These are phyloP conservation scores for Fonsecaea pedrosoi DNA, from an alignment of 2,329 filamentous ascomycete genomes.

Conservation along the genomic window DNA sequence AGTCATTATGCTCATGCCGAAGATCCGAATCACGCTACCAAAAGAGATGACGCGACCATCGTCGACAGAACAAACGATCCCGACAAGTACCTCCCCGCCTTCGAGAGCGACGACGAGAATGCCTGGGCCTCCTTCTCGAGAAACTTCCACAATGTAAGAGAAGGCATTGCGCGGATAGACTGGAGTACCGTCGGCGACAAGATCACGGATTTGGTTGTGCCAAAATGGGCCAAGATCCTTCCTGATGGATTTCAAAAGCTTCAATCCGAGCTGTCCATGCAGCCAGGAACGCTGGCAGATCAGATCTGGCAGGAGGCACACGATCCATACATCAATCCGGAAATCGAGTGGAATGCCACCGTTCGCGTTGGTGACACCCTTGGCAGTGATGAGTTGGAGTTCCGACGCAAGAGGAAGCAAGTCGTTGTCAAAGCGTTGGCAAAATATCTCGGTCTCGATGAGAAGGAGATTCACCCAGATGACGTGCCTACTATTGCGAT, in stretches of 20 bases:
- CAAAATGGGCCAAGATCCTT: constrained; percentile 79
- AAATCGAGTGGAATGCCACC: constrained; percentile 79
- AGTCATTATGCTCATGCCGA: constrained; percentile 22
- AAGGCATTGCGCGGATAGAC: constrained; percentile 50
- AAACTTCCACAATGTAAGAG: constrained; percentile 50
- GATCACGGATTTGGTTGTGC: constrained; percentile 75
- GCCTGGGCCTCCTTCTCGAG: constrained; percentile 60
- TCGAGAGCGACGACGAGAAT: constrained; percentile 44
- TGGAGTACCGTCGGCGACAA: constrained; percentile 57
- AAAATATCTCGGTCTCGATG: constrained; percentile 78
- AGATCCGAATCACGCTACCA: constrained; percentile 24
- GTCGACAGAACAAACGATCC: constrained; percentile 30
- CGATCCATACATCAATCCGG: constrained; percentile 81
- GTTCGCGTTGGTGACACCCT: constrained; percentile 83
- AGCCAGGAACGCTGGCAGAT: constrained; percentile 84
- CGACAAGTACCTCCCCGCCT: constrained; percentile 33
- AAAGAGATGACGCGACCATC: constrained; percentile 30
- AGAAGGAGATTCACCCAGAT: constrained; percentile 84
- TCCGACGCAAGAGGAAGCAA: constrained; percentile 70
- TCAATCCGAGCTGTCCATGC: constrained; percentile 84
- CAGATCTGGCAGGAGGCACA: constrained; percentile 94
- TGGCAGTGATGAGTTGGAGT: constrained; percentile 82
- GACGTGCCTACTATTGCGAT: constrained; percentile 93
- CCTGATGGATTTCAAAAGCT: constrained; percentile 81
- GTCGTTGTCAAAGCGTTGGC: constrained; percentile 77